Evolutionary conservation across 768 basidiomycete species (phyloP), one percentile per base, ranked within the genome.

Genomic region (Cyclocybe cylindracea): DNA sequence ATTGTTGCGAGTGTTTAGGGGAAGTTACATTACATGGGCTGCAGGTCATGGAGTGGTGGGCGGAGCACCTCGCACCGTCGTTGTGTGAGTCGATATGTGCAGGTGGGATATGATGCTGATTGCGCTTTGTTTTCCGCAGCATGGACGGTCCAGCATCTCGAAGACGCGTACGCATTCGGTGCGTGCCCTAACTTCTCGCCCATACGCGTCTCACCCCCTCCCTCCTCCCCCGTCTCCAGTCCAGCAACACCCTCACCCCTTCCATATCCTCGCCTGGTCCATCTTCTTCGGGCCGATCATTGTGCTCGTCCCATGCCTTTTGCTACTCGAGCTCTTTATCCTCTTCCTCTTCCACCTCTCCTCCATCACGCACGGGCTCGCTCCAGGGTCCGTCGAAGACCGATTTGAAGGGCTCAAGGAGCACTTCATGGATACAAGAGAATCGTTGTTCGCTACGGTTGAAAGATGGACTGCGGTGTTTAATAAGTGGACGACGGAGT

Each of bases 271-370:
- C 13, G 66, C 66, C 36, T 69, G 70, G 61, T 61, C 71, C 4
- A 67, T 75, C 44, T 77, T 77, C 57, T 73, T 76, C 33, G 76
- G 76, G 10, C 76, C 76, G 18, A 72, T 75, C 44, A 66, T 65
- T n/a, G 24, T 69, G 39, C 65, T 75, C 16, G 39, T 72, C 2
- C 73, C 73, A 1, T 58, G 68, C 14, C 66, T 75, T 1, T 55
- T 73, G 8, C 39, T 69, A 2, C 65, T 73, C 39, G 73, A 75
- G 49, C 51, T 72, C 19, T 51, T 66, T 39, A 61, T 75, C 33
- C 54, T 71, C 11, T 39, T 70, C 39, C 44, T 73, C 6, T 69
- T 73, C 48, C 62, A 73, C 42, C 37, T 68, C 13, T 66, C 64
- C 36, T 72, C 70, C 55, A 4, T 69, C n/a, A 54, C 64, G 38